Percentiles rank a stretch among this genome's conserved stretches.
These are phyloP conservation scores for Pelargonium myrrhifolium DNA, from an alignment of 441 rosid genomes.

Conservation along the genomic window DNA sequence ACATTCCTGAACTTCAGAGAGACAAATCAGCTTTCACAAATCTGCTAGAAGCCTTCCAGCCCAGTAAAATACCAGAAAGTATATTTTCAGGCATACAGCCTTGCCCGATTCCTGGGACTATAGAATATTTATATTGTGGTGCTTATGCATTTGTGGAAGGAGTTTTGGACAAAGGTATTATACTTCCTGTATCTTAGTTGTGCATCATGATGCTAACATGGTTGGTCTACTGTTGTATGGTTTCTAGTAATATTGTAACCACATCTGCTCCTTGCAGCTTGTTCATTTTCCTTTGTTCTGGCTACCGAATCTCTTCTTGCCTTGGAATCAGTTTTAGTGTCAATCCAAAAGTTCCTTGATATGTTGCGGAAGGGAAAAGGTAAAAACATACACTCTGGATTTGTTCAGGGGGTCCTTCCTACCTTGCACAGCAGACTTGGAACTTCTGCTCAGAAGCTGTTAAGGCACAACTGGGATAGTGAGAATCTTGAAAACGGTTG, in stretches of 20 bases:
- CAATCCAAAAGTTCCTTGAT: constrained; percentile 34
- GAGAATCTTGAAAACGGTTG: constrained; percentile 53
- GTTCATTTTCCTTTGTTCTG: constrained; percentile 60
- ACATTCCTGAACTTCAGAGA: constrained; percentile 44
- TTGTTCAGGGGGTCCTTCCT: constrained; percentile 31
- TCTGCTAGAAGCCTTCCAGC: constrained; percentile 65
- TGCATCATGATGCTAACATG: constrained; percentile 4
- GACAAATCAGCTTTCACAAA: constrained; percentile 42
- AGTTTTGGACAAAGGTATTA: constrained; percentile 48
- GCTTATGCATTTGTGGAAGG: constrained; percentile 58
- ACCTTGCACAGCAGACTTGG: constrained; percentile 42
- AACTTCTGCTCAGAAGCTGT: constrained; percentile 59
- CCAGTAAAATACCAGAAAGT: constrained; percentile 29
- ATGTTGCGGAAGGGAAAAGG: constrained; percentile 32
- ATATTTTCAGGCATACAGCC: constrained; percentile 33
- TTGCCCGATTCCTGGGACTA: constrained; percentile 48
- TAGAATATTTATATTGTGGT: constrained; percentile 55
- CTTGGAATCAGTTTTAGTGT: constrained; percentile 47
- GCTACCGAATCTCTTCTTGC: constrained; percentile 63
- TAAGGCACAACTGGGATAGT: constrained; percentile 50
- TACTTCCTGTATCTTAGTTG: constrained; percentile 8
- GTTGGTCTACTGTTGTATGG: not conserved
- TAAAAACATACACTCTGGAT: constrained; percentile 21
- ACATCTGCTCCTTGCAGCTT: constrained; percentile 47
- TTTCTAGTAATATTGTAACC: constrained; percentile 13